Base-by-base conservation (phyloP, 495 filamentous ascomycete species). In the Penicillium cataractarum region DNA sequence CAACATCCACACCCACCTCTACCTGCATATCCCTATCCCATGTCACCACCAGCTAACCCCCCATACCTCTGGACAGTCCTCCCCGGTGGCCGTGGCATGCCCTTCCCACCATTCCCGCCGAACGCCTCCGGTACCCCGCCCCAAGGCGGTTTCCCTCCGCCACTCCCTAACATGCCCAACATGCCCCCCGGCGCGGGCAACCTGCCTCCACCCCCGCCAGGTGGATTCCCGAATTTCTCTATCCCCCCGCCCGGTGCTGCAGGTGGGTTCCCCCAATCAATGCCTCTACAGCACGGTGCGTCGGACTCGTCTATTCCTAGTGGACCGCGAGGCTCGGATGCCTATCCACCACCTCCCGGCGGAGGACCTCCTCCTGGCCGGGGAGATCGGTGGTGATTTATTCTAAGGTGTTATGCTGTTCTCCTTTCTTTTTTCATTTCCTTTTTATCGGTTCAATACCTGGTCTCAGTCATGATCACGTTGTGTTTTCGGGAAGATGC, bases 161-260 rank as follows among this genome's bases (percentile, higher is more conserved):
- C 51, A 21, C 7, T 35, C 4, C 51, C 51, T n/a, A 52, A 52
- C 6, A 61, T 77, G 49, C 73, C 78, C 39, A 76, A 76, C 69
- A 72, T 80, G 74, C 74, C 78, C 49, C 70, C 71, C 1, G 74
- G 76, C 19, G 74, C 82, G 21, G 82, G 81, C 5, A 76, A 88
- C 74, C 84, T 87, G 5, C 88, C 90, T 67, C 86, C 86, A n/a
- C 87, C 86, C 4, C 87, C 86, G 1, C 85, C 84, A 4, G 82
- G 79, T 24, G 51, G 51, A 7, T 81, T 88, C 60, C 84, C 83
- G 2, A 83, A 82, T 65, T 86, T 86, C 71, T 81, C 74, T 50
- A 67, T 72, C 49, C 80, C 66, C 31, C 72, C 70, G 3, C 75
- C 78, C 4, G 76, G 76, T 22, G 75, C 68, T 21, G 56, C 72